Conservation (phyloP, 2,329 filamentous ascomycete species). For the Aspergillus chevalieri region DNA sequence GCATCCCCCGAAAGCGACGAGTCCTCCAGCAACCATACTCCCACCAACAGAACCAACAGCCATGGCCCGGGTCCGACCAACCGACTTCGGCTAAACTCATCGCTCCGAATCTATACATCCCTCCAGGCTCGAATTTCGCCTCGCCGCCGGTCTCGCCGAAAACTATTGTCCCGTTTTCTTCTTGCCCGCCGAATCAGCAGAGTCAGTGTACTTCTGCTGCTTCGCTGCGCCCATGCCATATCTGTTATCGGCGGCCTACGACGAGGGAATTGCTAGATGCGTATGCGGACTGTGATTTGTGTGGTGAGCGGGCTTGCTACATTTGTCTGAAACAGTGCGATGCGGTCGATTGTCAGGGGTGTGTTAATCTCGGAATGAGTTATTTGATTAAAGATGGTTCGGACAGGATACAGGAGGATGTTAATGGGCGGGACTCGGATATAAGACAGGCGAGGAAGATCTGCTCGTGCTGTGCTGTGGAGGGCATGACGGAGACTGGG, state of each 20-base stretch:
- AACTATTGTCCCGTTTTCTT: conserved; percentile 18
- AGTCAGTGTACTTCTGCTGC: conserved; percentile 15
- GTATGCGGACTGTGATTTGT: conserved; percentile 38
- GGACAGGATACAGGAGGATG: conserved; percentile 2
- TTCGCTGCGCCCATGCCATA: conserved; percentile 34
- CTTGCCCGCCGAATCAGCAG: conserved; percentile 14
- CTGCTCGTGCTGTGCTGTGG: conserved; percentile 36
- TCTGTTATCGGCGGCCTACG: conserved; percentile 37
- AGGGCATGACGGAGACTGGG: conserved; percentile 32
- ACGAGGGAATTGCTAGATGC: conserved; percentile 35
- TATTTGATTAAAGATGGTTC: conserved; percentile 4
- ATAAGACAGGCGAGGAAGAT: conserved; percentile 24
- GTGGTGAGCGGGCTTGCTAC: conserved; percentile 34
- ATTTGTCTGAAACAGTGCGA: conserved; percentile 39
- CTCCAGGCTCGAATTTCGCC: conserved; percentile 1
- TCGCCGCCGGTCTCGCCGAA: conserved; percentile 24
- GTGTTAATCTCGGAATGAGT: background rate
- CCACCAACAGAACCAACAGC: conserved; percentile 8
- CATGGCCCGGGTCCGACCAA: background rate
- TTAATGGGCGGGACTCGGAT: background rate
- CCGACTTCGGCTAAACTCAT: background rate
- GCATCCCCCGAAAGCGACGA: conserved; percentile 11
- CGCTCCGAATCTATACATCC: conserved; percentile 4
- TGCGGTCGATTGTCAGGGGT: conserved; percentile 21
- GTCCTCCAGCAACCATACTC: conserved; percentile 12